Conservation (phyloP, 257 asterid genomes). For the Coffea canephora region DNA sequence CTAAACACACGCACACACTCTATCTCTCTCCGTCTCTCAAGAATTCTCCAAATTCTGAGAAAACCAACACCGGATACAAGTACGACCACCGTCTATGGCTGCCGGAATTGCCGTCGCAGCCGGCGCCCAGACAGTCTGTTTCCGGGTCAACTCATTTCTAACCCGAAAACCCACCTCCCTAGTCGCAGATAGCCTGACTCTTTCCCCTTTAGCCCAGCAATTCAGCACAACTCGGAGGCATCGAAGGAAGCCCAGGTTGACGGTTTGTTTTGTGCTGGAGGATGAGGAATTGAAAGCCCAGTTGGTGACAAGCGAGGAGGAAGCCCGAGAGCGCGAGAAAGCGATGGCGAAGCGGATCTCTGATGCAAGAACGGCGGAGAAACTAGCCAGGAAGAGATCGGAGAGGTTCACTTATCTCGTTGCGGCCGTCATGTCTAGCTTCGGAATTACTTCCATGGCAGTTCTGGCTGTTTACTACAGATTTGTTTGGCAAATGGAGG, state of each 20-base stretch:
- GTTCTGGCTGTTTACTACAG: conserved; percentile 76
- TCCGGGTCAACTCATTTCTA: conserved; percentile 29
- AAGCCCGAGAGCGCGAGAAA: conserved; percentile 24
- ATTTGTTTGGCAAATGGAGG: conserved; percentile 98
- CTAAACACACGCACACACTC: not conserved
- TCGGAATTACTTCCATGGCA: conserved; percentile 85
- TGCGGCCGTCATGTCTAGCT: conserved; percentile 96
- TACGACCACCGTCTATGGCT: conserved; percentile 49
- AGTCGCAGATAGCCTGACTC: conserved; percentile 14
- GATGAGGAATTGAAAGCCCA: conserved; percentile 35
- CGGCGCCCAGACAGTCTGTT: conserved; percentile 21
- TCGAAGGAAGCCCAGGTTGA: conserved; percentile 31
- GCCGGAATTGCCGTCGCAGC: conserved; percentile 37
- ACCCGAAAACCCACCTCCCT: conserved; percentile 29
- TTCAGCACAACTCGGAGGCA: conserved; percentile 20
- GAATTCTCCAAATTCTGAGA: not conserved
- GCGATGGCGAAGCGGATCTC: conserved; percentile 35
- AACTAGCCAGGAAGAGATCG: conserved; percentile 68
- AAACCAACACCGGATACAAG: not conserved
- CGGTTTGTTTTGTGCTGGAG: conserved; percentile 57
- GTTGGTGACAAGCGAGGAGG: conserved; percentile 11
- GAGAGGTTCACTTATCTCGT: conserved; percentile 80
- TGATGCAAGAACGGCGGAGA: conserved; percentile 43
- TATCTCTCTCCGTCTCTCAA: not conserved
- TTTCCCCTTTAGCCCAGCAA: conserved; percentile 23